phyloP scores from a whole-genome alignment of 129 eudicot genomes.

The Flaveria ramosissima region DNA sequence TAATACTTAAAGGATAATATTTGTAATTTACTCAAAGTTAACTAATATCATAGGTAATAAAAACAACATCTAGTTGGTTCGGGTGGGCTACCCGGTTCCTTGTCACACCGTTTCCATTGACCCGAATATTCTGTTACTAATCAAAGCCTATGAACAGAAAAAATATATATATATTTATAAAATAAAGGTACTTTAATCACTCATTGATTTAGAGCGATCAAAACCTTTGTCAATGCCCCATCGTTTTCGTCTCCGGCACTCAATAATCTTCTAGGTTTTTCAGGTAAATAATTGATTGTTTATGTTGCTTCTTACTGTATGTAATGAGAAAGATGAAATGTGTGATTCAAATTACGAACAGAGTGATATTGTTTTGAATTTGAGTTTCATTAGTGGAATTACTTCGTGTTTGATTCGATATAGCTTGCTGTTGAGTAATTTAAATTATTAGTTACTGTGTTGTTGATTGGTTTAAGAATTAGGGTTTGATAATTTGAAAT shows the following conservation, averaged over 20 bases:
- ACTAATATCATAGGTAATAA: too few species aligned
- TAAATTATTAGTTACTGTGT: neutral
- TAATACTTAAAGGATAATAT: too few species aligned
- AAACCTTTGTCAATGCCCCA: neutral
- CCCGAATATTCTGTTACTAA: too few species aligned
- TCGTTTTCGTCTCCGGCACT: slow-evolving; percentile 5
- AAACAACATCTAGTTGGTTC: too few species aligned
- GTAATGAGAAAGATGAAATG: neutral
- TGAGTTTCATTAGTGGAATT: slow-evolving; percentile 11
- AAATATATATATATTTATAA: neutral
- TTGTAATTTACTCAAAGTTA: too few species aligned
- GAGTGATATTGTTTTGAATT: neutral
- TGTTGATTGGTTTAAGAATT: neutral
- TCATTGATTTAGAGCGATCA: neutral
- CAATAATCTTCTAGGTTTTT: neutral
- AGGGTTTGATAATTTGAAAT: slow-evolving; percentile 11
- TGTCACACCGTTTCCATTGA: too few species aligned
- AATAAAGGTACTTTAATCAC: neutral
- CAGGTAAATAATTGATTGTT: slow-evolving; percentile 21
- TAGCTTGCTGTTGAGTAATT: slow-evolving; percentile 26
- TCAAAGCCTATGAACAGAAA: neutral
- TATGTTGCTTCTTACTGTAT: slow-evolving; percentile 12
- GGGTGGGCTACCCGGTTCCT: too few species aligned
- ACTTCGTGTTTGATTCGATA: neutral
- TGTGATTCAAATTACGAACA: neutral